phyloP scores from a whole-genome alignment of 1,284 basidiomycete species.

The Sanghuangporus weigelae region DNA sequence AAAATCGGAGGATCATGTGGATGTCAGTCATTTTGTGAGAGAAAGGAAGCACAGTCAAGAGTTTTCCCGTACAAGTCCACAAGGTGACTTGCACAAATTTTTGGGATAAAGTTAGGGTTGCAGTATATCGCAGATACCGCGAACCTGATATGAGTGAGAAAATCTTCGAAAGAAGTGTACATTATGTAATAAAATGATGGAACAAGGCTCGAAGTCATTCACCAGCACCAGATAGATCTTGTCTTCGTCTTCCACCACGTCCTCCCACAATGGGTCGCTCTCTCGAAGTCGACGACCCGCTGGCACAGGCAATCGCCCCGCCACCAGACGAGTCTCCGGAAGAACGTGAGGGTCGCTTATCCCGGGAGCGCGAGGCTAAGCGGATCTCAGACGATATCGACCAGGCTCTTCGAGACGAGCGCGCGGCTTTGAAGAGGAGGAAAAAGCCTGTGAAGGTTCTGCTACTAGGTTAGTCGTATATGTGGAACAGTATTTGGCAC shows the following conservation, averaged over 20 bases:
- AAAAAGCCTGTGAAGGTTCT: constrained; percentile 55
- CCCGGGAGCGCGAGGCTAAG: constrained; percentile 55
- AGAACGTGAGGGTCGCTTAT: constrained; percentile 45
- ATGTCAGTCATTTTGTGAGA: no score
- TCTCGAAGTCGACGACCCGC: constrained; percentile 43
- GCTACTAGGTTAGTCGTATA: constrained; percentile 52
- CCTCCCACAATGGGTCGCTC: constrained; percentile 14
- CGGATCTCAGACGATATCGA: constrained; percentile 62
- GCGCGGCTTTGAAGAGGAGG: constrained; percentile 52
- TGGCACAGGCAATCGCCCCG: constrained; percentile 55
- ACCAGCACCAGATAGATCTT: no score
- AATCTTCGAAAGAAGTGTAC: no score
- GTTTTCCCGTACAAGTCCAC: no score
- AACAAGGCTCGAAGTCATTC: no score
- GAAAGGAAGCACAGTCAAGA: no score
- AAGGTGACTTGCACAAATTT: no score
- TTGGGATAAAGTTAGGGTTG: no score
- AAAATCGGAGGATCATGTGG: no score
- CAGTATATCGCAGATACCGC: no score
- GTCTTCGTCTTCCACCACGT: not conserved
- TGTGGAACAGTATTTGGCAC: not conserved
- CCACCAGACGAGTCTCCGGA: constrained; percentile 57
- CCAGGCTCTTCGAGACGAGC: constrained; percentile 59
- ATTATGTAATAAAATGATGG: no score
- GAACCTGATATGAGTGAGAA: no score